phyloP scores from a whole-genome alignment of 768 basidiomycete species.

The Leccinum boreale region DNA sequence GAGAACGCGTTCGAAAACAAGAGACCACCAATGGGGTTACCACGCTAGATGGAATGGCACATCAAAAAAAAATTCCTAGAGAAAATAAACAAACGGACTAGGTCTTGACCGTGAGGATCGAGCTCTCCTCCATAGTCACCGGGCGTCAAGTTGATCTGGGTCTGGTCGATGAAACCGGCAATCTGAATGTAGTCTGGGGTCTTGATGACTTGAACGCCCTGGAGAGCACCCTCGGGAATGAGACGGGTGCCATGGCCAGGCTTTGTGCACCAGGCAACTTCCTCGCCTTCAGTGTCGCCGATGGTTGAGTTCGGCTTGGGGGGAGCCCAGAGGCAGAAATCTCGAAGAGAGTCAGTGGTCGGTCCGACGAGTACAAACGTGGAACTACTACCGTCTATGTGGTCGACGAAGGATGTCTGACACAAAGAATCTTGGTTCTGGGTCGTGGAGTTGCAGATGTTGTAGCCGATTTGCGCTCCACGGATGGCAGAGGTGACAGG shows the following conservation, averaged over 20 bases:
- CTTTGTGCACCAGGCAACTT: slow-evolving; percentile 79
- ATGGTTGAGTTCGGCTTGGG: slow-evolving; percentile 49
- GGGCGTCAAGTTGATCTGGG: slow-evolving; percentile 46
- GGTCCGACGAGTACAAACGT: background rate
- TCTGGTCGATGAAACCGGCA: slow-evolving; percentile 67
- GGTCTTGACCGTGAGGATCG: slow-evolving; percentile 72
- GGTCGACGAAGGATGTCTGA: slow-evolving; percentile 69
- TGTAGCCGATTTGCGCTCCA: slow-evolving; percentile 63
- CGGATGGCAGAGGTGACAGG: slow-evolving; percentile 38
- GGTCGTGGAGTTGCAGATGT: slow-evolving; percentile 65
- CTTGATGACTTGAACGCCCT: slow-evolving; percentile 60
- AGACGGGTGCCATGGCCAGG: slow-evolving; percentile 66
- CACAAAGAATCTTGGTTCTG: slow-evolving; percentile 59
- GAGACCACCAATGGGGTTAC: slow-evolving; percentile 77
- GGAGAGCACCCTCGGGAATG: slow-evolving; percentile 63
- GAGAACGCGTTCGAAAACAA: slow-evolving; percentile 62
- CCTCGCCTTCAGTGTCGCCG: slow-evolving; percentile 63
- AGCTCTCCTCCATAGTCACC: slow-evolving; percentile 74
- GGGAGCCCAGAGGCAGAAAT: slow-evolving; percentile 71
- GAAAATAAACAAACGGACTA: slow-evolving; percentile 31
- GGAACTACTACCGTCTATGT: slow-evolving; percentile 35
- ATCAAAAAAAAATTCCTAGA: slow-evolving; percentile 6
- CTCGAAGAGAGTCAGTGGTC: slow-evolving; percentile 30
- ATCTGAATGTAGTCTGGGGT: slow-evolving; percentile 60
- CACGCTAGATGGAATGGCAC: slow-evolving; percentile 42